Percentiles rank a stretch among this genome's conserved stretches.
These are phyloP conservation scores for Trichoderma simmonsii DNA, from an alignment of 2,329 filamentous ascomycete species.

Conservation along the genomic window DNA sequence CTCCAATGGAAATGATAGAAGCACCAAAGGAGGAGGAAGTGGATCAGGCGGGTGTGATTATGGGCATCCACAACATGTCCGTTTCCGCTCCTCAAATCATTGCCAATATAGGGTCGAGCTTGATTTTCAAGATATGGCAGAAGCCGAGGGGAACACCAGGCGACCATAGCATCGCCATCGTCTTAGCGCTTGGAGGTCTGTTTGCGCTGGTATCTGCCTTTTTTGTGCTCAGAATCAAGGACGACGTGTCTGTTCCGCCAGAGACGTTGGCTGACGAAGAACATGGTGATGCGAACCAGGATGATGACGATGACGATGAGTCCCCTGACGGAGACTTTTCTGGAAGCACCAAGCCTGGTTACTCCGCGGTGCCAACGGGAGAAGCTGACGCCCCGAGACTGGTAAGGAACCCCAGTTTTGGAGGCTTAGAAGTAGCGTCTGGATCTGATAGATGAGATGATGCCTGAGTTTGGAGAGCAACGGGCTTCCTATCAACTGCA, in stretches of 20 bases:
- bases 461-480: background rate
- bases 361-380: constrained; percentile 40
- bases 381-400: background rate
- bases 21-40: constrained; percentile 57
- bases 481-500: background rate
- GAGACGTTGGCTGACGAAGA: constrained; percentile 43
- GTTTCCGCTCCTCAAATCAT: constrained; percentile 90
- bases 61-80: constrained; percentile 94
- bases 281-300: constrained; percentile 31
- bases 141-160: constrained; percentile 81
- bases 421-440: constrained; percentile 17
- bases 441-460: constrained; percentile 9
- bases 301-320: constrained; percentile 2
- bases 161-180: constrained; percentile 83
- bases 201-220: constrained; percentile 75
- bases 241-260: constrained; percentile 47
- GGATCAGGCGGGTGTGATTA: constrained; percentile 82
- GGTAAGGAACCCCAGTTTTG: constrained; percentile 14
- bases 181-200: constrained; percentile 77
- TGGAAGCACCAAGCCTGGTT: constrained; percentile 39
- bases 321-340: constrained; percentile 2
- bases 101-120: constrained; percentile 77
- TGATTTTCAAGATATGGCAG: constrained; percentile 81
- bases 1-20: constrained; percentile 24
- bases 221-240: constrained; percentile 64